Conservation (phyloP, 768 basidiomycete species). For the Ephemerocybe angulata region DNA sequence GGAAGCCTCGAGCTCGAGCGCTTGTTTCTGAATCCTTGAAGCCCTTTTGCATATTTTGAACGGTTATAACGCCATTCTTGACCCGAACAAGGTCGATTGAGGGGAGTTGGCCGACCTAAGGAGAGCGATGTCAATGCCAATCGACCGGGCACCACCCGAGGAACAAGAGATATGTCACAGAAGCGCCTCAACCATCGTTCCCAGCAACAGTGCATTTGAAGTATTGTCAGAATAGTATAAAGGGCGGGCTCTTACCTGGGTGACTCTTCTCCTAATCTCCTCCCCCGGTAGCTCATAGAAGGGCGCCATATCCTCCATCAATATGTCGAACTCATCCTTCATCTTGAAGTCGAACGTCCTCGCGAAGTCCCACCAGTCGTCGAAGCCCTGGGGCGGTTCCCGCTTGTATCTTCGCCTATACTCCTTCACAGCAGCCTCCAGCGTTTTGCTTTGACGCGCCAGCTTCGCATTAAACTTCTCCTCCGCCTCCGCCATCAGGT, state of each 20-base stretch:
- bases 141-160: no score
- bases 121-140: no score
- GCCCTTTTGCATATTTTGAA: constrained; percentile 56
- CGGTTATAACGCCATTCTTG: constrained; percentile 53
- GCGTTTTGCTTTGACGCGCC: constrained; percentile 71
- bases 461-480: constrained; percentile 63
- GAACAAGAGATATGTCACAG: no score
- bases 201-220: no score
- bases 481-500: constrained; percentile 82
- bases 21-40: constrained; percentile 67
- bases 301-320: constrained; percentile 77
- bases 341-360: constrained; percentile 68
- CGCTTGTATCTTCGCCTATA: constrained; percentile 77
- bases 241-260: constrained; percentile 39
- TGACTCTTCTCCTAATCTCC: constrained; percentile 64
- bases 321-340: constrained; percentile 84
- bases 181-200: neutral
- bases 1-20: constrained; percentile 75
- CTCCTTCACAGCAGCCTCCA: constrained; percentile 74
- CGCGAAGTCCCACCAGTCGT: constrained; percentile 84
- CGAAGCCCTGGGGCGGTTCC: constrained; percentile 87
- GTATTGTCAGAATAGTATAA: no score
- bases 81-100: constrained; percentile 88
- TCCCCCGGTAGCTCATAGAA: constrained; percentile 75
- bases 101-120: constrained; percentile 70